Percentiles rank a stretch among this genome's conserved stretches.
Evolutionary conservation across 805 yeast genomes (phyloP).

Genomic region (Ogataea wickerhamii): DNA sequence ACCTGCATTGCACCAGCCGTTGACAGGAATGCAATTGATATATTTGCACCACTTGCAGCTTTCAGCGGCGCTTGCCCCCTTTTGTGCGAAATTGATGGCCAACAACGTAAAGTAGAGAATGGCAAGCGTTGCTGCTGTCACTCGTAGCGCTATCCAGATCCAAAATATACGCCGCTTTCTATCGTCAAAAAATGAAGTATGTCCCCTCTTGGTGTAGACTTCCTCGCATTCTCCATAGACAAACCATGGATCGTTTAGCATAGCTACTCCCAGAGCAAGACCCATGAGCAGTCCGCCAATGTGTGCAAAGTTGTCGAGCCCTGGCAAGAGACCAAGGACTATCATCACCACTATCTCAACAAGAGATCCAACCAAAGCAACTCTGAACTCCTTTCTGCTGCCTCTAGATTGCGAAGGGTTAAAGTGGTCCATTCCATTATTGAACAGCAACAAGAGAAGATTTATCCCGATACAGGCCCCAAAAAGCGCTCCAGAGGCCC

Average conservation of each 20-base stretch:
- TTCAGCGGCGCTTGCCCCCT: constrained; percentile 39
- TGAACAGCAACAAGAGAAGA: constrained; percentile 49
- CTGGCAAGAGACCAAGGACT: constrained; percentile 66
- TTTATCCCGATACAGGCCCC: constrained; percentile 62
- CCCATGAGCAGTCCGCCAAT: constrained; percentile 74
- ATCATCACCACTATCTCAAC: constrained; percentile 56
- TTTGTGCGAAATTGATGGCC: constrained; percentile 43
- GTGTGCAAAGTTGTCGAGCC: constrained; percentile 71
- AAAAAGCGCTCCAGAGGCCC: constrained; percentile 69
- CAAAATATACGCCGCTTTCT: constrained; percentile 40
- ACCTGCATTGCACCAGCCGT: constrained; percentile 57
- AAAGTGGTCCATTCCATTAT: constrained; percentile 43
- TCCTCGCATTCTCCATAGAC: constrained; percentile 21
- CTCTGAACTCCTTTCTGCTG: constrained; percentile 41
- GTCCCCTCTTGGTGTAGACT: background rate
- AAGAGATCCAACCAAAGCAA: constrained; percentile 45
- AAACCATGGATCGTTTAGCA: constrained; percentile 56
- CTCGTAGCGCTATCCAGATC: constrained; percentile 51
- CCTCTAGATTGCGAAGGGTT: constrained; percentile 26
- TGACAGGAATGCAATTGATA: constrained; percentile 64
- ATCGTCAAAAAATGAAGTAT: constrained; percentile 9
- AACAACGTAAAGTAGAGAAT: constrained; percentile 50
- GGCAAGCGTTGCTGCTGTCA: constrained; percentile 41
- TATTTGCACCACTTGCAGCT: constrained; percentile 72
- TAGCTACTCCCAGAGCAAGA: constrained; percentile 42